phyloP scores from a whole-genome alignment of 2,329 filamentous ascomycete genomes.

The Pseudocercospora musae region DNA sequence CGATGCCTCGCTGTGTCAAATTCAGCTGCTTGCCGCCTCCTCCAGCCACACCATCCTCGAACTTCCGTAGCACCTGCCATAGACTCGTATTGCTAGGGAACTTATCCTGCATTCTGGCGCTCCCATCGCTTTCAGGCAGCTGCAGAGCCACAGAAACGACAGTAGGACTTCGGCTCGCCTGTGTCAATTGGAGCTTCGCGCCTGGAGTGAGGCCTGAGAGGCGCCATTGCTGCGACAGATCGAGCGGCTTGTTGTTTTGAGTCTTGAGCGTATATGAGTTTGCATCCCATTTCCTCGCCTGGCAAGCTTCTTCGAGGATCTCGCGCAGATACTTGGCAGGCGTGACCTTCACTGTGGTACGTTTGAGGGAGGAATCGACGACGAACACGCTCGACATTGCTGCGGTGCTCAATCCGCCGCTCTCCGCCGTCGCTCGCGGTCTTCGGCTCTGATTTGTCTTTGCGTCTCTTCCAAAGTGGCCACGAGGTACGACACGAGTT shows the following conservation, averaged over 20 bases:
- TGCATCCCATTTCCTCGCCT: slow-evolving; percentile 69
- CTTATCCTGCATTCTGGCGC: slow-evolving; percentile 71
- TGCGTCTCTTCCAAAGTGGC: slow-evolving; percentile 17
- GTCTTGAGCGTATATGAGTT: slow-evolving; percentile 83
- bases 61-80: slow-evolving; percentile 86
- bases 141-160: slow-evolving; percentile 87
- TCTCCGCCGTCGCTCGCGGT: slow-evolving; percentile 5
- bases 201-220: slow-evolving; percentile 78
- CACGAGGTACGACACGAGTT: slow-evolving; percentile 26
- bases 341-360: slow-evolving; percentile 77
- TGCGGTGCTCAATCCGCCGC: slow-evolving; percentile 21
- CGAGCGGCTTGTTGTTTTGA: slow-evolving; percentile 78
- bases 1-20: slow-evolving; percentile 74
- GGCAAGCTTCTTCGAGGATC: slow-evolving; percentile 81
- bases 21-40: slow-evolving; percentile 54
- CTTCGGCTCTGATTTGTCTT: slow-evolving; percentile 22
- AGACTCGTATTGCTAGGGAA: slow-evolving; percentile 83
- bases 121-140: slow-evolving; percentile 68
- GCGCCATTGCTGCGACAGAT: slow-evolving; percentile 80
- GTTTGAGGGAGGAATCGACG: slow-evolving; percentile 73
- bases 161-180: slow-evolving; percentile 78
- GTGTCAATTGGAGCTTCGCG: slow-evolving; percentile 88
- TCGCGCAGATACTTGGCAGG: slow-evolving; percentile 80
- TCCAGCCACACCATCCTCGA: slow-evolving; percentile 72
- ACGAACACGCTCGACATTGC: slow-evolving; percentile 68